phyloP scores from a whole-genome alignment of 2,329 filamentous ascomycete genomes.

The Sporothrix luriei region DNA sequence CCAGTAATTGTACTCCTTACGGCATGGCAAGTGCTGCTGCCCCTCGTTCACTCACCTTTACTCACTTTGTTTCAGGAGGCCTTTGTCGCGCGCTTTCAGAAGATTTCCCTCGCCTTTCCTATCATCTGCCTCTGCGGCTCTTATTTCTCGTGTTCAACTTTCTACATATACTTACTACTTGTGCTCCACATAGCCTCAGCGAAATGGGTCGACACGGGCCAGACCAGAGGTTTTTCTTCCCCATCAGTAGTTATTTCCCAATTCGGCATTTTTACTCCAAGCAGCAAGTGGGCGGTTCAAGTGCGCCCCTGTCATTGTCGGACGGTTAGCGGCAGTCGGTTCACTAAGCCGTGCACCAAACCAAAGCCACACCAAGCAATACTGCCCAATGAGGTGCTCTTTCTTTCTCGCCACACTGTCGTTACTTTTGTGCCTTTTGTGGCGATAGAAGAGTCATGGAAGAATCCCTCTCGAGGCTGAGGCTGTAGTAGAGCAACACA shows the following conservation, averaged over 20 bases:
- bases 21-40: not conserved
- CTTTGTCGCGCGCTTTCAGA: not conserved
- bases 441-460: not conserved
- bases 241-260: conserved; percentile 31
- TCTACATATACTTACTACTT: too few species aligned
- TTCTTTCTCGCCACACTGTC: not conserved
- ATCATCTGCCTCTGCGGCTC: too few species aligned
- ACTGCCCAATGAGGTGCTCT: not conserved
- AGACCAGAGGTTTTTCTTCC: not conserved
- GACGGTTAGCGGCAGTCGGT: conserved; percentile 26
- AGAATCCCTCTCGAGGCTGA: conserved; percentile 24
- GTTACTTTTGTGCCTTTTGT: not conserved
- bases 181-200: conserved; percentile 18
- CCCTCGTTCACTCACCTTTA: conserved; percentile 1
- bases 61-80: not conserved
- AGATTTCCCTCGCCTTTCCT: not conserved
- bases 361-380: not conserved
- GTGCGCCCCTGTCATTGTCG: conserved; percentile 28
- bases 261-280: conserved; percentile 30
- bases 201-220: conserved; percentile 5
- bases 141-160: not conserved
- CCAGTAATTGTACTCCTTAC: not conserved
- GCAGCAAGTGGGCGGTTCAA: conserved; percentile 4
- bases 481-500: not conserved
- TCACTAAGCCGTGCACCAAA: not conserved